Base-by-base conservation (phyloP, 2,329 filamentous ascomycete species). In the Rutstroemia sp. region DNA sequence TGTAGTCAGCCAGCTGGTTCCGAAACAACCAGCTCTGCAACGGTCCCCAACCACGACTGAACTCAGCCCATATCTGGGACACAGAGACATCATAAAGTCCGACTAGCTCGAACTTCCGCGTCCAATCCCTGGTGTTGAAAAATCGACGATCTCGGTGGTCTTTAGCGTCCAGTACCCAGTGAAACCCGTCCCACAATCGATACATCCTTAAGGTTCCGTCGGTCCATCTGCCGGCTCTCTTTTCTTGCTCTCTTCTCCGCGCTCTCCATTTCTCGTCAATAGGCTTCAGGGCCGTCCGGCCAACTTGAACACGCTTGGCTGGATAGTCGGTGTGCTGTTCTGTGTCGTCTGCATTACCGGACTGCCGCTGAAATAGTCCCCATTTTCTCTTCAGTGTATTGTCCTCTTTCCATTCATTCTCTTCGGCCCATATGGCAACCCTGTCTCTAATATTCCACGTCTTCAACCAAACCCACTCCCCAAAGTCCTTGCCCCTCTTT, bases 181-280 rank as follows among this genome's bases (percentile, higher is more conserved):
- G 58, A 18, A 65, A 66, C 5, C 57, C 55, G 3, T 39, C 56
- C 65, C 62, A 67, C 45, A 64, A 30, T 2, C 51, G 55, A 45
- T 61, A 51, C 56, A 62, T 61, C 42, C 61, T 42, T 27, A 53
- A 37, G 0, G 59, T 65, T 10, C 61, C 63, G 52, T 64, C 63
- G 4, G 57, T 59, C 63, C 65, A 66, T 12, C 65, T 38, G 2
- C 64, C 63, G 12, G 61, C 59, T n/a, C 59, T 63, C 58, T 60
- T 62, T 60, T 66, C 65, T 47, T 63, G 60, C 4, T 7, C 12
- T 49, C 62, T 53, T 25, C 64, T 39, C 21, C 54, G 44, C 10
- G 51, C 52, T 16, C 63, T 37, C 61, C 62, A 65, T 23, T 52
- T 25, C n/a, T 62, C 61, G 21, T 53, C 61, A 53, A 60, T 58